Evolutionary conservation across 2,329 filamentous ascomycete genomes (phyloP), one percentile per base, ranked within the genome.

Genomic region (Cytospora leucostoma): DNA sequence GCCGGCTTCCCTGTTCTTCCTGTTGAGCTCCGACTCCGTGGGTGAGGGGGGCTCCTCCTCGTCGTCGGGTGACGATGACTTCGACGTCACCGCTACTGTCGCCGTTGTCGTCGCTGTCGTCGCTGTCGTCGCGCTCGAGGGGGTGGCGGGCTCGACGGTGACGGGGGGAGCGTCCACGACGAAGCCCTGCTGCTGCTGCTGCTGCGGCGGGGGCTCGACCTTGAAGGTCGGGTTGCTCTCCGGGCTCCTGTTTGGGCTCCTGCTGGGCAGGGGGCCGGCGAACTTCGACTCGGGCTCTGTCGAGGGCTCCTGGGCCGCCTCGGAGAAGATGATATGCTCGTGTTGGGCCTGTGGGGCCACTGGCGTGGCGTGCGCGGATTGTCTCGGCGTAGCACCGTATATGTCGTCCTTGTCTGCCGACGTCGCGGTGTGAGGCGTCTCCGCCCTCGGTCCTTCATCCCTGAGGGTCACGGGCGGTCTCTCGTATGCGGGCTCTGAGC

Each of bases 361-460:
- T 7, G 64, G 63, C 11, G 59, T 55, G 10, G 47, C 38, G 10
- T 59, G 56, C 3, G 40, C 49, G 2, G 64, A 61, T 13, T 66
- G 64, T 21, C 64, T 50, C 27, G 76, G 75, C 32, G 71, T 73
- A 17, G 74, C 73, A 38, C 73, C 69, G 66, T 78, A 77, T 7
- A 78, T 67, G 60, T 76, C 72, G 8, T 75, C 73, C 21, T 71
- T 69, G 27, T 66, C 67, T 10, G 58, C 55, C 55, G 67, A 54
- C 50, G 67, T 60, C 15, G 67, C 57, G n/a, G 62, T 53, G 33
- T 64, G 49, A 27, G 62, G 56, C 3, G 66, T 61, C 19, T 55
- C 51, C 1, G 53, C 54, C 19, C 61, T 67, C 44, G 56, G 58
- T 34, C 62, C 61, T 10, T 65, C 63, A 34, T 71, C 69, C 17